Evolutionary conservation across 2,329 filamentous ascomycete species (phyloP).

Genomic region (Monosporascus sp.): DNA sequence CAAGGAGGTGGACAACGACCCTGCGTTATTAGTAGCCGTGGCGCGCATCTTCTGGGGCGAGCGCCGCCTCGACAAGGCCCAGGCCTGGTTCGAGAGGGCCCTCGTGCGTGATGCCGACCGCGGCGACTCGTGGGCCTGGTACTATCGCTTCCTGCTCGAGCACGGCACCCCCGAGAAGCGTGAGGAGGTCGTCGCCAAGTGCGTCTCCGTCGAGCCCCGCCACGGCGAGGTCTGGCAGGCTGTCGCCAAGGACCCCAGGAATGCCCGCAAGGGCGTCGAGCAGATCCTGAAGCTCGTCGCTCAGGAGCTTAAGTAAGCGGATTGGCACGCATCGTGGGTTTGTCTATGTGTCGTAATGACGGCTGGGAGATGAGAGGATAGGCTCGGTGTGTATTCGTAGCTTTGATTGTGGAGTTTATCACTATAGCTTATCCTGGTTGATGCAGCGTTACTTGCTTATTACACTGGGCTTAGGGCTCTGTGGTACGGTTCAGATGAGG

Average conservation of each 20-base stretch:
- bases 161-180: slow-evolving; percentile 94
- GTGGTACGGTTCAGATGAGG: no score
- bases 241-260: slow-evolving; percentile 79
- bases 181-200: slow-evolving; percentile 76
- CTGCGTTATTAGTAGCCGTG: slow-evolving; percentile 82
- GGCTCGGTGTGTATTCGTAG: no score
- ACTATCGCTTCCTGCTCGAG: slow-evolving; percentile 86
- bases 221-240: slow-evolving; percentile 91
- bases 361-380: no score
- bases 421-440: no score
- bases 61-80: slow-evolving; percentile 84
- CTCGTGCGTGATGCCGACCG: slow-evolving; percentile 79
- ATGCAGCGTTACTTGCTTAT: no score
- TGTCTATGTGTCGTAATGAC: no score
- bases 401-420: no score
- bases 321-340: no score
- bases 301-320: slow-evolving; percentile 31
- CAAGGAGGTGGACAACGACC: slow-evolving; percentile 92
- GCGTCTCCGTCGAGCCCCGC: slow-evolving; percentile 74
- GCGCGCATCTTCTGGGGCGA: slow-evolving; percentile 96
- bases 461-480: no score
- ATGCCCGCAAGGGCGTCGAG: slow-evolving; percentile 68
- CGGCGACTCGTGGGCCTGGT: slow-evolving; percentile 97
- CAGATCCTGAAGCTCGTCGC: slow-evolving; percentile 80
- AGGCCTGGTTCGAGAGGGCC: slow-evolving; percentile 96